A percentile compares a stretch with the other conserved stretches of the same genome.
Evolutionary conservation across 768 basidiomycete species (phyloP).

Genomic region (Macrocybe gigantea): DNA sequence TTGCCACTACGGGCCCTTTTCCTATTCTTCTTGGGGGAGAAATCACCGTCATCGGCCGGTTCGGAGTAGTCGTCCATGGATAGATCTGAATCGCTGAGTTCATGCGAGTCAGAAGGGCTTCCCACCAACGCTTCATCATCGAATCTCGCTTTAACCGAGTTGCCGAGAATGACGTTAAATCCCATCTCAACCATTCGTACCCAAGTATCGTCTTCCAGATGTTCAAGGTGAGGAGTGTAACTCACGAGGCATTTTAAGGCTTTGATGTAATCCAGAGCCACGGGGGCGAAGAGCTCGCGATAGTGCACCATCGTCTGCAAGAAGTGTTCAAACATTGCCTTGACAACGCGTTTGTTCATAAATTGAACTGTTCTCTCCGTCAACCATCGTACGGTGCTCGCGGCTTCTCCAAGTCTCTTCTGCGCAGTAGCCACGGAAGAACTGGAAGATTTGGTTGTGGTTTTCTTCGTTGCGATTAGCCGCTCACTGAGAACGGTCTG

Average conservation of each 20-base stretch:
- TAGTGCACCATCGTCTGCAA: slow-evolving; percentile 49
- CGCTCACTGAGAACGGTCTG: slow-evolving; percentile 60
- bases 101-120: slow-evolving; percentile 21
- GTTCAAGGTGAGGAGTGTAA: slow-evolving; percentile 74
- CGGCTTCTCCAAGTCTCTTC: slow-evolving; percentile 61
- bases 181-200: slow-evolving; percentile 56
- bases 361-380: slow-evolving; percentile 54
- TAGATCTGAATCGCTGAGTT: slow-evolving; percentile 25
- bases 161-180: slow-evolving; percentile 75
- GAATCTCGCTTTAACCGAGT: slow-evolving; percentile 34
- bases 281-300: slow-evolving; percentile 48
- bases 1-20: slow-evolving; percentile 31
- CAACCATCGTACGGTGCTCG: slow-evolving; percentile 66
- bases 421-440: slow-evolving; percentile 39
- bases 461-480: slow-evolving; percentile 33
- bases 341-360: slow-evolving; percentile 50
- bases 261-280: slow-evolving; percentile 80
- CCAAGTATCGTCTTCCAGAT: slow-evolving; percentile 64
- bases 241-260: slow-evolving; percentile 59
- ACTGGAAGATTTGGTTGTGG: slow-evolving; percentile 32
- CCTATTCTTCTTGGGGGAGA: slow-evolving; percentile 17
- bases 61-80: slow-evolving; percentile 21
- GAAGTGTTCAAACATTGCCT: slow-evolving; percentile 60
- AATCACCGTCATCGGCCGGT: slow-evolving; percentile 12
- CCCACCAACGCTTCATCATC: slow-evolving; percentile 21